Evolutionary conservation across 768 basidiomycete genomes (phyloP), one percentile per base, ranked within the genome.

Genomic region (Scleroderma citrinum): DNA sequence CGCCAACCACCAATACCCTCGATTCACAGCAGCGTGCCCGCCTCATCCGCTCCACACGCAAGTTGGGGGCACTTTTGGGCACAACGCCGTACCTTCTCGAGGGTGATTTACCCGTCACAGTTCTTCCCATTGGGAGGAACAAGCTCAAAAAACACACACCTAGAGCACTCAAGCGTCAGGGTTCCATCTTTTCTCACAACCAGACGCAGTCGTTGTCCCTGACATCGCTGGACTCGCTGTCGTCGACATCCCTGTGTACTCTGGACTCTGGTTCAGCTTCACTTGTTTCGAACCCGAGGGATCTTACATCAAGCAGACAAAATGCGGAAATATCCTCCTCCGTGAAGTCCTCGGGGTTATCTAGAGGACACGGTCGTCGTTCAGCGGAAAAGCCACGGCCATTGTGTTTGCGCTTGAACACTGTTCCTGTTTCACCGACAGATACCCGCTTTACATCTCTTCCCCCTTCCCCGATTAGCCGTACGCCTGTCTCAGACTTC

Each of bases 41-140:
- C 39, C 71, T 71, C 17, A 53, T 71, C 13, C 69, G 69, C 30
- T 67, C 69, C 3, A 66, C 69, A 10, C 65, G 67, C 50, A 71
- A 71, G 45, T 56, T 71, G 21, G 65, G 61, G 34, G 57, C 67
- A 5, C 49, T 71, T 37, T 60, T 71, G 46, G 69, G 69, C 51
- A 62, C 68, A 10, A 71, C 71, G 20, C 69, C 69, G 0, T 62
- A 43, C 46, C 58, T 71, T 7, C 38, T 70, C n/a, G 69, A 71
- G 31, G 49, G 47, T 29, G 53, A 62, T 46, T 40, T 26, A 0
- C 53, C 65, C 29, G 50, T 55, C n/a, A 41, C 54, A 2, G 21
- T 59, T 2, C 56, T 62, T 6, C 66, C 66, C 21, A 40, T 62
- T 36, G 59, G 51, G 7, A 57, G 35, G 21, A 24, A 50, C 34